These are phyloP conservation scores for Bryum argenteum DNA, from an alignment of 225 moss, liverwort and hornwort genomes.

Conservation along the genomic window DNA sequence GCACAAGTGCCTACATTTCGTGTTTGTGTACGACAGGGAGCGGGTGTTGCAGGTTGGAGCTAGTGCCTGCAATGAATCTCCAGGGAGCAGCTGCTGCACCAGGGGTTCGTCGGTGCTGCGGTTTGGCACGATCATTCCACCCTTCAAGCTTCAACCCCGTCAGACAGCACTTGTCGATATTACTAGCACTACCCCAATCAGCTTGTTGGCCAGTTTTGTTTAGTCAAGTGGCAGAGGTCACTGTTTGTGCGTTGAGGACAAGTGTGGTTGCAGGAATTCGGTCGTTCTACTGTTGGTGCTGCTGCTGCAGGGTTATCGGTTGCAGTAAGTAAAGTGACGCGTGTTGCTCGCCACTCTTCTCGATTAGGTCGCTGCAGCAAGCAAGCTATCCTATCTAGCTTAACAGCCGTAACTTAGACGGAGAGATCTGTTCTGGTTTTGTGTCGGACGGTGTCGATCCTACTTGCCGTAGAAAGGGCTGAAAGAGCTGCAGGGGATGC, in stretches of 20 bases:
- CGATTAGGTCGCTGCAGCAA: conserved; percentile 21
- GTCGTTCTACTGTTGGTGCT: not conserved
- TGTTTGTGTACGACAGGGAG: not conserved
- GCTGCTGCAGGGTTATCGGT: conserved; percentile 2
- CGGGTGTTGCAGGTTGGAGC: not conserved
- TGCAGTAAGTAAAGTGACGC: conserved; percentile 8
- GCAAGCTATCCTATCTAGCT: not conserved
- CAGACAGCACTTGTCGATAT: not conserved
- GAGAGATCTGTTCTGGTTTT: not conserved
- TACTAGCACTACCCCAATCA: not conserved
- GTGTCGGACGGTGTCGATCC: not conserved
- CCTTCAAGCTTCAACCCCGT: not conserved
- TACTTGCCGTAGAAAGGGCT: not conserved
- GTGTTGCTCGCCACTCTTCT: not conserved
- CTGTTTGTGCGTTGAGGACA: not conserved
- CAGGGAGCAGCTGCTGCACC: conserved; percentile 16
- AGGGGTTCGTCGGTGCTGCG: conserved; percentile 26
- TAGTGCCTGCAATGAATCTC: not conserved
- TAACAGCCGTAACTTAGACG: too few species aligned
- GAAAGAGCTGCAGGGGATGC: not conserved
- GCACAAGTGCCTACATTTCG: too few species aligned
- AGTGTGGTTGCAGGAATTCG: not conserved
- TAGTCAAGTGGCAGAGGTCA: not conserved
- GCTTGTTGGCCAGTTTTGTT: not conserved
- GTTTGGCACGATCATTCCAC: conserved; percentile 33